Evolutionary conservation across 2,329 filamentous ascomycete species (phyloP).

Genomic region (Penicillium sp.): DNA sequence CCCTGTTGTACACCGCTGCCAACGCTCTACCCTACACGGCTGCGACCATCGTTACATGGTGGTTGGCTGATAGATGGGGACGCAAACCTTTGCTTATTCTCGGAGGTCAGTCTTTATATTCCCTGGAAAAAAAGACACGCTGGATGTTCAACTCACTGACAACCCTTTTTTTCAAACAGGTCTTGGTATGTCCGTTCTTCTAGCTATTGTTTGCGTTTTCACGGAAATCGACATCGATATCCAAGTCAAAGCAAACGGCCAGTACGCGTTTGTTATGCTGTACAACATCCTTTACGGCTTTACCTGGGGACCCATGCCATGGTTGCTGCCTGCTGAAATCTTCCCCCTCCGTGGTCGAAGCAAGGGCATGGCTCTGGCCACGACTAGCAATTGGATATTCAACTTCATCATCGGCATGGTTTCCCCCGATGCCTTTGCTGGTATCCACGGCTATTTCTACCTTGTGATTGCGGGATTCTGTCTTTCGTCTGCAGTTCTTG

Average conservation of each 20-base stretch:
- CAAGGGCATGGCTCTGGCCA: constrained; percentile 45
- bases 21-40: constrained; percentile 44
- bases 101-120: constrained; percentile 21
- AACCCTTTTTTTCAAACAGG: constrained; percentile 12
- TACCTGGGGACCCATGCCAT: constrained; percentile 45
- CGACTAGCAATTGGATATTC: constrained; percentile 50
- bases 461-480: constrained; percentile 47
- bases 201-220: constrained; percentile 43
- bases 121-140: too few relatives aligned
- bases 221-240: constrained; percentile 32
- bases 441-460: constrained; percentile 48
- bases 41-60: constrained; percentile 45
- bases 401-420: constrained; percentile 41
- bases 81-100: constrained; percentile 38
- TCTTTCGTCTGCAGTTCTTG: constrained; percentile 38
- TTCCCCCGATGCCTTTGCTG: constrained; percentile 45
- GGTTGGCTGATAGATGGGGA: constrained; percentile 44
- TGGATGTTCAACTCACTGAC: not conserved
- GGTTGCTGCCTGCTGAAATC: constrained; percentile 35
- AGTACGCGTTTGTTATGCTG: constrained; percentile 43
- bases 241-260: constrained; percentile 37
- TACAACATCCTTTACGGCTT: constrained; percentile 43
- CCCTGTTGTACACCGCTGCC: constrained; percentile 44
- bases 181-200: constrained; percentile 36
- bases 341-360: constrained; percentile 40